Base-by-base conservation (phyloP, 306 rosid species). In the Pyrus betulifolia region DNA sequence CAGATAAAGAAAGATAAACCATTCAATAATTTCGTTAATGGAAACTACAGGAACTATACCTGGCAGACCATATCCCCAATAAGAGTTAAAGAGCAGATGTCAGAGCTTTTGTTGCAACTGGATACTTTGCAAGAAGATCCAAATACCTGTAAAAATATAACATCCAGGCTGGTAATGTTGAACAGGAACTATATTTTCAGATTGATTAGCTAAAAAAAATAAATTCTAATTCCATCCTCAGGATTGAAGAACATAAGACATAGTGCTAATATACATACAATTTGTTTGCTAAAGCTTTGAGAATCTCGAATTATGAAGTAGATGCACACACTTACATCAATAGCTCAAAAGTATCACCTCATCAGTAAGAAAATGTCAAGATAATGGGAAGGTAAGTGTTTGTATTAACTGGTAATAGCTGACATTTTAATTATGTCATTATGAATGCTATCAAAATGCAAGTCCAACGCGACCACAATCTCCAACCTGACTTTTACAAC, bases 51-150 rank as follows among this genome's bases (percentile, higher is more conserved):
- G 45, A 76, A 55, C 52, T 42, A 74, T 82, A 95, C 97, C 99
- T 95, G 99, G 85, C 99, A 95, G 74, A 87, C 72, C 81, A 95
- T 81, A 82, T 95, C 99, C 74, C 99, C 97, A 73, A 85, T 71
- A 25, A 89, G 83, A 28, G 88, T 95, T 77, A 95, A 80, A 92
- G 18, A n/a, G 97, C 97, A 69, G 97, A 89, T 57, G 99, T 92
- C 66, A 95, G 54, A 83, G 99, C 95, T 87, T 95, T 95, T 54
- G 90, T 77, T 33, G 81, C 35, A 77, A 90, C 96, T 59, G 99
- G 99, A 78, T 95, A 87, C 85, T 90, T 88, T 68, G 75, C 96
- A 22, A 95, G 99, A 89, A 92, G 92, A 76, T 86, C 77, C 90
- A 92, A 71, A 75, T 95, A 95, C 99, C 99, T 93, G 90, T 2